Conservation (phyloP, 2,329 filamentous ascomycete species). For the Leptoxyphium fumago region DNA sequence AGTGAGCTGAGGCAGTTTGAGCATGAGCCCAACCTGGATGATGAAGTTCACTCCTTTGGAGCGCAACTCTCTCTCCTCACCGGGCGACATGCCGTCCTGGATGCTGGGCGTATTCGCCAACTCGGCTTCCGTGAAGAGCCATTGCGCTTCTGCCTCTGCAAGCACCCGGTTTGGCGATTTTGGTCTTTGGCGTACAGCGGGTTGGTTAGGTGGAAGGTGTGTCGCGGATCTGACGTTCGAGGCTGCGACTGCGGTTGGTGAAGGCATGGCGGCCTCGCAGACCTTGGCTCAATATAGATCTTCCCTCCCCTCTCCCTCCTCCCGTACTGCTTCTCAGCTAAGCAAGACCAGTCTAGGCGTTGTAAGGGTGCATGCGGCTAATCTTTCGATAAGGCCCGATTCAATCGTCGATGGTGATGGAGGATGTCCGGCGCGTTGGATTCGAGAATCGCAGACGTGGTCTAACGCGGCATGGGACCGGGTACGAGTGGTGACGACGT, state of each 20-base stretch:
- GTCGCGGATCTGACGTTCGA: not conserved
- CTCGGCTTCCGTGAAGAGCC: conserved; percentile 79
- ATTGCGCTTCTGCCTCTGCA: conserved; percentile 52
- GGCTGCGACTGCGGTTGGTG: not conserved
- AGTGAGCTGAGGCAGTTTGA: conserved; percentile 84
- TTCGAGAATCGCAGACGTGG: too few relatives aligned
- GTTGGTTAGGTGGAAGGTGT: conserved; percentile 25
- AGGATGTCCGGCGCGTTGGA: too few relatives aligned
- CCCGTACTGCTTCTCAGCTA: too few relatives aligned
- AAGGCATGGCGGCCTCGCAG: not conserved
- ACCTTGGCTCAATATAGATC: not conserved
- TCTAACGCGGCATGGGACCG: too few relatives aligned
- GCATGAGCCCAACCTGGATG: conserved; percentile 78
- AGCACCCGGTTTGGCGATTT: conserved; percentile 31
- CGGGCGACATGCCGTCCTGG: conserved; percentile 60
- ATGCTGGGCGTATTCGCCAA: conserved; percentile 70
- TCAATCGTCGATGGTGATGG: not conserved
- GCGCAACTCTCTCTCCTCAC: conserved; percentile 65
- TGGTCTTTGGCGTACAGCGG: conserved; percentile 21
- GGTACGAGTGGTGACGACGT: too few relatives aligned
- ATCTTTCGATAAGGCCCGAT: not conserved
- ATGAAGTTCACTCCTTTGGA: conserved; percentile 96
- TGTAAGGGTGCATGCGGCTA: not conserved
- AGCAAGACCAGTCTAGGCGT: not conserved
- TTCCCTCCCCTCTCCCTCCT: too few relatives aligned